These are phyloP conservation scores for Sclerotinia spermophila DNA, from an alignment of 2,329 filamentous ascomycete genomes.

Conservation along the genomic window DNA sequence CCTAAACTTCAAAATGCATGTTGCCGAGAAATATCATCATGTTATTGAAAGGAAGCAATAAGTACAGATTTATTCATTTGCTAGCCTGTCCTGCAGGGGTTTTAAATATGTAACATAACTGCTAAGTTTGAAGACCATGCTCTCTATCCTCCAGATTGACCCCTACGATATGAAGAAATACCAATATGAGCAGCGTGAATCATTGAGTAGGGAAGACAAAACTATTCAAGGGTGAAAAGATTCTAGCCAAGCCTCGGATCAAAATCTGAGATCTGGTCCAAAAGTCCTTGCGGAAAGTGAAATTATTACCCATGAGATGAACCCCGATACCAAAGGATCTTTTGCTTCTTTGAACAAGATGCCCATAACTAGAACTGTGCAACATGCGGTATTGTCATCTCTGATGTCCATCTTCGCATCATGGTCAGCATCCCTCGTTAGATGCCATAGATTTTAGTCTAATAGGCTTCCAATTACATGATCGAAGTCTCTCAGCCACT, in stretches of 20 bases:
- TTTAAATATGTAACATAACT: not conserved
- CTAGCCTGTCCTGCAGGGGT: not conserved
- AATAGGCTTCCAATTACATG: not conserved
- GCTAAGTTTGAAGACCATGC: not conserved
- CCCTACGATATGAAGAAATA: not conserved
- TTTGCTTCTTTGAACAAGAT: not conserved
- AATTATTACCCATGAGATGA: no score
- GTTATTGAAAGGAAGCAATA: not conserved
- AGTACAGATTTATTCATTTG: not conserved
- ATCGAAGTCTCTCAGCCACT: not conserved
- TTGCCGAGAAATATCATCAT: not conserved
- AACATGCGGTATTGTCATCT: not conserved
- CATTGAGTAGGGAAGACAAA: not conserved
- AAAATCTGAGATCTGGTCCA: not conserved
- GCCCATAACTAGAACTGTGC: not conserved
- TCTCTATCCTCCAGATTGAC: not conserved
- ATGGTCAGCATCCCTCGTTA: not conserved
- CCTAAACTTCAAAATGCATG: not conserved
- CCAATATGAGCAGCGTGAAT: not conserved
- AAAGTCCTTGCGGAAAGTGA: no score
- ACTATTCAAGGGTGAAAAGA: not conserved
- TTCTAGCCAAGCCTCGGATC: not conserved
- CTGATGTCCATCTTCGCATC: not conserved
- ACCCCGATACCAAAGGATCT: not conserved
- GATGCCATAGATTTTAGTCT: not conserved